A percentile compares a stretch with the other conserved stretches of the same genome.
Conservation (phyloP, 148 eudicot genomes). For the Arbutus unedo region DNA sequence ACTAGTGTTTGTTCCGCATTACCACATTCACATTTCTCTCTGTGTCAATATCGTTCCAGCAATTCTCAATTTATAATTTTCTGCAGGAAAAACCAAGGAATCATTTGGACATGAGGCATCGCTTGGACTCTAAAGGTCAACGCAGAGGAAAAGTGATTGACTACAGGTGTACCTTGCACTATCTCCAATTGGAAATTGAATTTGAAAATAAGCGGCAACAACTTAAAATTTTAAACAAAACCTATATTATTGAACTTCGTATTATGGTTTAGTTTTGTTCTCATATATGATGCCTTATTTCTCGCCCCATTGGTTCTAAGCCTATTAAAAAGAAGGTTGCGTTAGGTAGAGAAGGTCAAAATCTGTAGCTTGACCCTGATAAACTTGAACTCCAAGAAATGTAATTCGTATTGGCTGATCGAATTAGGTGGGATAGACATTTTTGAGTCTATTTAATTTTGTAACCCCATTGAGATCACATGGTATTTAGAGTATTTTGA, state of each 20-base stretch:
- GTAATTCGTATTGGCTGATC: not conserved
- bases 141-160: conserved; percentile 94
- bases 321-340: not conserved
- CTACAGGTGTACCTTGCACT: conserved; percentile 57
- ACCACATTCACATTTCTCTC: not conserved
- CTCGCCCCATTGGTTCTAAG: not conserved
- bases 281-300: not conserved
- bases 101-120: conserved; percentile 94
- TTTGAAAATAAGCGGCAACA: not conserved
- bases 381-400: not conserved
- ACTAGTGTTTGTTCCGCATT: not conserved
- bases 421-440: not conserved
- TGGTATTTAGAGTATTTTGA: not conserved
- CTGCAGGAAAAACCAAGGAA: conserved; percentile 87
- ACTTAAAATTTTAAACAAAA: not conserved
- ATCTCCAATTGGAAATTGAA: conserved; percentile 9
- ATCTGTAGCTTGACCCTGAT: not conserved
- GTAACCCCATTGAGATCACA: not conserved
- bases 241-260: not conserved
- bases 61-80: not conserved
- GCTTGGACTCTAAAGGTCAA: conserved; percentile 94
- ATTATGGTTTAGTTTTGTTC: not conserved
- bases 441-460: not conserved
- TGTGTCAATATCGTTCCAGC: not conserved
- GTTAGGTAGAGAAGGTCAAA: not conserved